phyloP scores from a whole-genome alignment of 2,329 filamentous ascomycete species.

The Allantophomopsis cytisporea region DNA sequence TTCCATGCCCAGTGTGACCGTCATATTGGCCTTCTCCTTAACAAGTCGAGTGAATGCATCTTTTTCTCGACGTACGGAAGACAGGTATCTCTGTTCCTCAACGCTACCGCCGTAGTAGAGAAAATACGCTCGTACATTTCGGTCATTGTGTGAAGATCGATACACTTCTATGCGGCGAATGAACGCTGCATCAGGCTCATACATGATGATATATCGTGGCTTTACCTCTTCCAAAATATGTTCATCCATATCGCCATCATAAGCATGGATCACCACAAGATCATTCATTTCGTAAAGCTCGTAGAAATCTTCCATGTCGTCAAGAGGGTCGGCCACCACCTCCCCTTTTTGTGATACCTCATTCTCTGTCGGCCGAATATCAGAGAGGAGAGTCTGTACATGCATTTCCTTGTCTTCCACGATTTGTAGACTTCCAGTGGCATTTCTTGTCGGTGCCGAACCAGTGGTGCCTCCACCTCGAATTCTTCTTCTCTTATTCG shows the following conservation, averaged over 20 bases:
- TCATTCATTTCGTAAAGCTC: conserved; percentile 86
- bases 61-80: conserved; percentile 84
- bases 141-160: conserved; percentile 80
- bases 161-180: conserved; percentile 93
- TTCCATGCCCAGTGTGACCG: conserved; percentile 69
- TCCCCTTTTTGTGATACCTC: conserved; percentile 68
- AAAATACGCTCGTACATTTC: conserved; percentile 88
- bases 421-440: conserved; percentile 61
- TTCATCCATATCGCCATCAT: conserved; percentile 91
- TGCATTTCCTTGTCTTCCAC: conserved; percentile 75
- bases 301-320: conserved; percentile 87
- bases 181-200: conserved; percentile 89
- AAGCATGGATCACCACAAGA: conserved; percentile 79
- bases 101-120: conserved; percentile 92
- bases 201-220: conserved; percentile 96
- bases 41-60: conserved; percentile 92
- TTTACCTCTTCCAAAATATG: conserved; percentile 90
- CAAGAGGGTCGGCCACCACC: conserved; percentile 63
- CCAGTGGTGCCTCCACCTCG: conserved; percentile 61
- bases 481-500: conserved; percentile 76
- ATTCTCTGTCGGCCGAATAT: conserved; percentile 67
- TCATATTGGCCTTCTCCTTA: conserved; percentile 88
- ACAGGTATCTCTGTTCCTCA: conserved; percentile 88
- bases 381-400: conserved; percentile 69
- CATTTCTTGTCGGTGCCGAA: conserved; percentile 44